These are phyloP conservation scores for Colletotrichum coccodes DNA, from an alignment of 2,329 filamentous ascomycete genomes.

Conservation along the genomic window DNA sequence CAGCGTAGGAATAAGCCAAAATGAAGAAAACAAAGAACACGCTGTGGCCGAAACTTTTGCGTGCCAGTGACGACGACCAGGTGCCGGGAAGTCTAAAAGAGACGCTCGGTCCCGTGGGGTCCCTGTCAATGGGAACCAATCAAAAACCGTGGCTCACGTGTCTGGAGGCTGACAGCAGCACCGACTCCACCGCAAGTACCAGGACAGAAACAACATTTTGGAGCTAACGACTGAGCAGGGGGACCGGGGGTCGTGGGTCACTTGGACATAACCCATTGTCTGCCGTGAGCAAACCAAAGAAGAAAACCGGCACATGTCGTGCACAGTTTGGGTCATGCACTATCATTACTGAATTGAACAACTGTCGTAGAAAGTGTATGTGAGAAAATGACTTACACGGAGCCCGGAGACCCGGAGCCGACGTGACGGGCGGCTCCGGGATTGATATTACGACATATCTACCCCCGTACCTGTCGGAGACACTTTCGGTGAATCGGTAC, in stretches of 20 bases:
- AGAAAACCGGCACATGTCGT: slow-evolving; percentile 12
- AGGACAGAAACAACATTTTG: slow-evolving; percentile 30
- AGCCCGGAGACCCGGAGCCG: slow-evolving; percentile 14
- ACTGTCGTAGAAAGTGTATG: neutral
- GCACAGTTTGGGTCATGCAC: slow-evolving; percentile 16
- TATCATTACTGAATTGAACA: neutral
- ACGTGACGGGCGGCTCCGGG: slow-evolving; percentile 1
- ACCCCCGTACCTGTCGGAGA: neutral
- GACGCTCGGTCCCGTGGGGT: slow-evolving; percentile 28
- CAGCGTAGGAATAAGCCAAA: neutral
- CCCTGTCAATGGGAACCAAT: slow-evolving; percentile 15
- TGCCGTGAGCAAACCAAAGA: slow-evolving; percentile 21
- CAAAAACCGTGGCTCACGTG: slow-evolving; percentile 23
- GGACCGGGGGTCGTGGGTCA: slow-evolving; percentile 32
- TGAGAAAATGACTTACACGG: slow-evolving; percentile 31
- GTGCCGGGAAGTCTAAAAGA: slow-evolving; percentile 27
- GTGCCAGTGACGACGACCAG: slow-evolving; percentile 24
- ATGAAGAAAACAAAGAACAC: neutral
- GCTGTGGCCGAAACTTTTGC: slow-evolving; percentile 13
- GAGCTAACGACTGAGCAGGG: slow-evolving; percentile 33
- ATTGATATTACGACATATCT: slow-evolving; percentile 26
- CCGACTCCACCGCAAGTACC: slow-evolving; percentile 18
- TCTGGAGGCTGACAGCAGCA: slow-evolving; percentile 33
- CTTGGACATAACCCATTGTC: slow-evolving; percentile 33
- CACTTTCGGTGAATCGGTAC: neutral